Base-by-base conservation (phyloP, 495 filamentous ascomycete genomes). In the Neurospora sp. region DNA sequence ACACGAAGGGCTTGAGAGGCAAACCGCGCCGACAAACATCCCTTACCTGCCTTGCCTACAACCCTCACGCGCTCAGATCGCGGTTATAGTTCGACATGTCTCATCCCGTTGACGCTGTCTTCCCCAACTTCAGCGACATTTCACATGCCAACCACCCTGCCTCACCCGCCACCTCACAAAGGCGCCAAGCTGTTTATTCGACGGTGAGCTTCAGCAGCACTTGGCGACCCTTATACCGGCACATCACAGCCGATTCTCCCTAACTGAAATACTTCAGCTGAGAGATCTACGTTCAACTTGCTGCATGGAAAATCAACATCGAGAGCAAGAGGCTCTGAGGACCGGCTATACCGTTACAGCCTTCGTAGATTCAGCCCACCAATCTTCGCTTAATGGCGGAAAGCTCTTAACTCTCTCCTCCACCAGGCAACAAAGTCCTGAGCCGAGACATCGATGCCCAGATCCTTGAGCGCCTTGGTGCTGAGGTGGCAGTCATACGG, bases 401-500 rank as follows among this genome's bases (percentile, higher is more conserved):
- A 87, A 20, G 87, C 86, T 69, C 80, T 82, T 37, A 82, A 80
- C 72, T 87, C 81, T 69, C 85, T 78, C 74, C 83, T 82, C 94
- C 94, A 98, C 94, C 94, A 98, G 35, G 85, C 88, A 39, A 83
- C 84, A 77, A 98, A 97, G 73, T 94, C 87, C 78, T 90, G 86
- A 0, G 93, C 94, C 22, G 84, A 82, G 53, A 95, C 90, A 76
- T 93, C 86, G 71, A 98, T 92, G 0, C 89, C 93, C 71, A 97
- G 76, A 20, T 94, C 89, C 79, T 87, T 88, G 71, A 98, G 80
- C 38, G 83, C 88, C 83, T 89, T 88, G 20, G 89, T 97, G 71
- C 92, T 93, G 31, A 98, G 85, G 78, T 97, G 93, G 72, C 91
- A 94, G 81, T 98, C 94, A 82, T 93, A 97, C 10, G 94, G 94